Percentiles rank a stretch among this genome's conserved stretches.
phyloP scores from a whole-genome alignment of 2,329 filamentous ascomycete genomes.

The Pseudocercospora cruenta region DNA sequence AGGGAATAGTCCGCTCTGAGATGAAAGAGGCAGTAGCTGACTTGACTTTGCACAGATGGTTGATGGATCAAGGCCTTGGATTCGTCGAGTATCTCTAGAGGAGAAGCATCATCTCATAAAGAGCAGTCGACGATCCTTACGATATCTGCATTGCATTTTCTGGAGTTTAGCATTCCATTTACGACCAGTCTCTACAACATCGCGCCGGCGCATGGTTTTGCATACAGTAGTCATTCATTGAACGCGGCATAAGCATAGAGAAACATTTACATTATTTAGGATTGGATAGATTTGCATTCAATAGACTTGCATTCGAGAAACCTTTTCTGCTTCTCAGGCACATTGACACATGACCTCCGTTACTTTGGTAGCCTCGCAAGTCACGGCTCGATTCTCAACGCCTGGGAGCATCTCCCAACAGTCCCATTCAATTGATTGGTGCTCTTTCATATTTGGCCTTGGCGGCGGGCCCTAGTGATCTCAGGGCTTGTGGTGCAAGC shows the following conservation, averaged over 20 bases:
- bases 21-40: background rate
- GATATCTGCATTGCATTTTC: background rate
- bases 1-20: background rate
- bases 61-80: background rate
- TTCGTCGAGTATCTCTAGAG: background rate
- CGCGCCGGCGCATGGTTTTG: background rate
- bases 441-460: too few species aligned
- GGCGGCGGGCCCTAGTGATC: too few species aligned
- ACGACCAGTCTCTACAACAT: background rate
- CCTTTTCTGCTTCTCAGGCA: too few species aligned
- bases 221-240: background rate
- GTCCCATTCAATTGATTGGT: too few species aligned
- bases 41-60: background rate
- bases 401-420: too few species aligned
- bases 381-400: too few species aligned
- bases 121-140: background rate
- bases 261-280: too few species aligned
- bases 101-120: background rate
- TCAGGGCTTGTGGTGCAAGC: too few species aligned
- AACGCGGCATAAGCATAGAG: too few species aligned
- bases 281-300: too few species aligned
- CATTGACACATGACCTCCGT: too few species aligned
- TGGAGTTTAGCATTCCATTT: background rate
- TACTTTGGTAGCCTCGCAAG: too few species aligned
- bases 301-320: background rate